Base-by-base conservation (phyloP, 441 rosid species). In the Populus hybrid region DNA sequence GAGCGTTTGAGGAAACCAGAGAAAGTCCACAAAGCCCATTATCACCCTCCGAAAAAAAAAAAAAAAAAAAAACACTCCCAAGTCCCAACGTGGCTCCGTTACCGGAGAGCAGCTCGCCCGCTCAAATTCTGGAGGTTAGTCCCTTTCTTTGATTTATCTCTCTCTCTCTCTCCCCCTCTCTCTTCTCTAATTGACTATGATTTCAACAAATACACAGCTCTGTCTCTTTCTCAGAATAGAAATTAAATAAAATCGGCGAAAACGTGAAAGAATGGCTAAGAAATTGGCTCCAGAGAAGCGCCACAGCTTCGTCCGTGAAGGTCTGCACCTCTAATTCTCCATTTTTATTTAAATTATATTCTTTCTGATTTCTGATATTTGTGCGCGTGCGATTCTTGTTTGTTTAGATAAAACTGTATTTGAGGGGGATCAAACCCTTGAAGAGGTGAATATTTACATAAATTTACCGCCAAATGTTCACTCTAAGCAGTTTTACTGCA, bases 351-450 rank as follows among this genome's bases (percentile, higher is more conserved):
- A 2, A 67, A 9, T 19, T 38, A 0, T 35, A 5, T 65, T 35
- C 16, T 67, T 40, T 67, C 6, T 40, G 34, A 24, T 32, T 8
- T 73, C 69, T 46, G 6, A 5, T 75, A 19, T 23, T 30, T 40
- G 0, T 1, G 53, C 53, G 53, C 12, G 16, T 42, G 18, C 53
- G 18, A 42, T 42, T 42, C 76, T 35, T 73, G 34, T 53, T 59
- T 72, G 40, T 68, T 78, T 73, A 92, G 98, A 88, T 42, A 89
- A 91, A 77, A 89, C 89, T 79, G 97, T 90, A 19, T 94, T 90
- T 78, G 98, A 95, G 75, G 94, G 98, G 99, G 97, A 95, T 86
- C 97, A 94, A 87, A 92, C 92, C 82, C 85, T 95, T 40, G 97
- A 94, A 5, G 98, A 94, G 84, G 90, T 92, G 30, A 94, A 91